Percentiles rank a stretch among this genome's conserved stretches.
Evolutionary conservation across 257 asterid genomes (phyloP).

Genomic region (Ballota nigra): DNA sequence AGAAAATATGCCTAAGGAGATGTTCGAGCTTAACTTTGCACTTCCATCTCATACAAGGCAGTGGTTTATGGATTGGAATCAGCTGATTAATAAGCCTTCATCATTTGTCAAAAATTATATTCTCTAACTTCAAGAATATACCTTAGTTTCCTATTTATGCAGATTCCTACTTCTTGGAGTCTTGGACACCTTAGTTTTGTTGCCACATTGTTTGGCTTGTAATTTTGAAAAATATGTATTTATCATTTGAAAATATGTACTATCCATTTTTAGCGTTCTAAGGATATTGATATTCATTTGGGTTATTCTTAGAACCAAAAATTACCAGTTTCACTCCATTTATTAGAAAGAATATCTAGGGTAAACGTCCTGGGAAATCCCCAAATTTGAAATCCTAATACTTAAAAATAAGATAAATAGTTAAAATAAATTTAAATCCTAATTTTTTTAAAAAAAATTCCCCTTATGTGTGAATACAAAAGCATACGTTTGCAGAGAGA

Average conservation of each 20-base stretch:
- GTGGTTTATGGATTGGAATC: conserved; percentile 90
- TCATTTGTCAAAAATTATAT: conserved; percentile 50
- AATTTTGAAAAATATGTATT: background rate
- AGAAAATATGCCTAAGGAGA: conserved; percentile 82
- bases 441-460: too few relatives aligned
- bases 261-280: background rate
- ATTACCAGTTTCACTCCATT: too few relatives aligned
- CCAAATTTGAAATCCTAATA: too few relatives aligned
- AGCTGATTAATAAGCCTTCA: conserved; percentile 70
- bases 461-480: too few relatives aligned
- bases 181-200: background rate
- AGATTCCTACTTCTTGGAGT: conserved; percentile 10
- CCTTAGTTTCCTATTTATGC: conserved; percentile 4
- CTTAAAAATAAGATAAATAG: too few relatives aligned
- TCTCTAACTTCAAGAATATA: conserved; percentile 29
- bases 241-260: background rate
- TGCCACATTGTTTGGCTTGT: background rate
- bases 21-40: conserved; percentile 87
- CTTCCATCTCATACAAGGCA: conserved; percentile 81
- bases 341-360: too few relatives aligned
- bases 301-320: background rate
- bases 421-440: too few relatives aligned
- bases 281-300: background rate
- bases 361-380: too few relatives aligned
- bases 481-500: too few relatives aligned